Base-by-base conservation (phyloP, 2,329 filamentous ascomycete genomes). In the Aspergillus aculeatinus region DNA sequence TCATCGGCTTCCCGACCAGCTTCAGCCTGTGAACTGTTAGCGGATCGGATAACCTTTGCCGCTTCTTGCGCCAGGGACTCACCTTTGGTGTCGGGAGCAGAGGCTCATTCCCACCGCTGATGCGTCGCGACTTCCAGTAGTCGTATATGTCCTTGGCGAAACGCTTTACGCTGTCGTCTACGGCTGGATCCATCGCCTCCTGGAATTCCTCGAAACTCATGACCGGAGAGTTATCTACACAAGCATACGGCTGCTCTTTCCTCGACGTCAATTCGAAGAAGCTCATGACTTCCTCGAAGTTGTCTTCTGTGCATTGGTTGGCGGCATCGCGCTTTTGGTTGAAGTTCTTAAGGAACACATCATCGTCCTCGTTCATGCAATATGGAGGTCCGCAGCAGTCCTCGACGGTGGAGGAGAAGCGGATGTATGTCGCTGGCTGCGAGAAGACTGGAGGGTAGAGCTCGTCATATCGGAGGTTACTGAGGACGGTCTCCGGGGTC, bases 381-480 rank as follows among this genome's bases (percentile, higher is more conserved):
- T 99, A 99, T 69, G 89, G 86, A 74, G 89, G 90, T 70, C 91
- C 90, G 72, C 92, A 89, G 70, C 90, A 96, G 78, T 99, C 95
- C 79, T 99, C 95, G 63, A 99, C 94, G 2, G 95, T 99, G 67
- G 96, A 94, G 65, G 95, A 98, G 80, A 96, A 98, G 66, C 94
- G 92, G 74, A 99, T 96, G 78, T 98, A 98, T 63, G 93, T 95
- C 63, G 89, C 87, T 55, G 95, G 92, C 76, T 96, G 89, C 70
- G 88, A 85, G 78, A 94, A 97, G 60, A 82, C 81, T 65, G 85
- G 87, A 53, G 89, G 86, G 74, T 98, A 98, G 69, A 97, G 85
- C 70, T 89, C 86, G 77, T 96, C 91, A 88, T 97, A 99, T 77
- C 91, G 86, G 77, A 94, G 81, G 65, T 80, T 81, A 76, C 84